A percentile compares a stretch with the other conserved stretches of the same genome.
Evolutionary conservation across 768 basidiomycete species (phyloP).

Genomic region (Omphalotus guepiniiformis): DNA sequence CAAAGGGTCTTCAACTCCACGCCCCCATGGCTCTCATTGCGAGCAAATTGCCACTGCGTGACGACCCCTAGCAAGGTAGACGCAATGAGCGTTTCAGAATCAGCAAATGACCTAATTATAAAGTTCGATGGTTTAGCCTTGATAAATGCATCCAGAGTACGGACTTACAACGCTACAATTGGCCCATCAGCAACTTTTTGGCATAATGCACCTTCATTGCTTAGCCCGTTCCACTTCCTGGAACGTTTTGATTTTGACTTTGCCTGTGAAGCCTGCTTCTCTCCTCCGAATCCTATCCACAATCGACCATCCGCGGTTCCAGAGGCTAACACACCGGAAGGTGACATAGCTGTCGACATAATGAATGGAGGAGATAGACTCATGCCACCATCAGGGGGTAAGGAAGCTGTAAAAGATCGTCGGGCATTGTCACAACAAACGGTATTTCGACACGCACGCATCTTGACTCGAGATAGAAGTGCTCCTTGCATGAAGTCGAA

Average conservation of each 20-base stretch:
- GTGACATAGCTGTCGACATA: slow-evolving; percentile 55
- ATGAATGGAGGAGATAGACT: slow-evolving; percentile 75
- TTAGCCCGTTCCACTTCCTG: slow-evolving; percentile 72
- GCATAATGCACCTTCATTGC: slow-evolving; percentile 33
- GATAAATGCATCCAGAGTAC: neutral
- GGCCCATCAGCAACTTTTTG: slow-evolving; percentile 67
- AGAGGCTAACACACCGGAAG: slow-evolving; percentile 57
- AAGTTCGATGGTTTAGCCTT: slow-evolving; percentile 3
- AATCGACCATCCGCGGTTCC: slow-evolving; percentile 76
- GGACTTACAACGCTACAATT: slow-evolving; percentile 60
- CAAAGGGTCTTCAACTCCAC: slow-evolving; percentile 42
- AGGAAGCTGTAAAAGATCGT: slow-evolving; percentile 6
- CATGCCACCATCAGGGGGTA: slow-evolving; percentile 40
- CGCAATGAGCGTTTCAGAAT: slow-evolving; percentile 39
- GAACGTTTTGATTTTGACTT: slow-evolving; percentile 45
- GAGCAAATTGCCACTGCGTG: slow-evolving; percentile 42
- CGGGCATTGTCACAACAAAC: no score
- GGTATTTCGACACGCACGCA: slow-evolving; percentile 37
- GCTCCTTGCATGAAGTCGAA: slow-evolving; percentile 57
- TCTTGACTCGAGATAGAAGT: slow-evolving; percentile 52
- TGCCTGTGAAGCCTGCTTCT: slow-evolving; percentile 27
- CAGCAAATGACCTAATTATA: slow-evolving; percentile 44
- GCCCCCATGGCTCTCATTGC: slow-evolving; percentile 31
- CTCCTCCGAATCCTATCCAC: slow-evolving; percentile 66
- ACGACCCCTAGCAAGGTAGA: slow-evolving; percentile 63